Evolutionary conservation across 1,284 basidiomycete genomes (phyloP).

Genomic region (Cryptococcus neoformans): DNA sequence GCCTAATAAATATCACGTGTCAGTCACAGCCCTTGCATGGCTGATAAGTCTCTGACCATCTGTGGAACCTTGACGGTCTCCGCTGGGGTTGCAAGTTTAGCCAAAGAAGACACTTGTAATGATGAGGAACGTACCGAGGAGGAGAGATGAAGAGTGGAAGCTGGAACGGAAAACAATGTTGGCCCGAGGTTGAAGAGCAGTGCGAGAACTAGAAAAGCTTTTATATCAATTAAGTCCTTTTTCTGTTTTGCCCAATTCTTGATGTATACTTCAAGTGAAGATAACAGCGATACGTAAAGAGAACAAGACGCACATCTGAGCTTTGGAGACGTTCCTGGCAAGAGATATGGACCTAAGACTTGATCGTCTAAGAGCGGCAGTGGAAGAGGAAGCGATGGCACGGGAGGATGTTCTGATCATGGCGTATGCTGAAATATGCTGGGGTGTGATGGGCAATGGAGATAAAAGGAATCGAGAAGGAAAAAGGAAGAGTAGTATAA

Average conservation of each 20-base stretch:
- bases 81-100: conserved; percentile 14
- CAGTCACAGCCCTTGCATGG: background rate
- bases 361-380: conserved; percentile 13
- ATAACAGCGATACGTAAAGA: background rate
- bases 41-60: conserved; percentile 57
- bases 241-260: background rate
- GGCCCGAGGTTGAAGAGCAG: conserved; percentile 8
- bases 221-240: background rate
- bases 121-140: conserved; percentile 49
- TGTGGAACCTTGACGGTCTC: conserved; percentile 95
- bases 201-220: conserved; percentile 5
- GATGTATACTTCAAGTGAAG: background rate
- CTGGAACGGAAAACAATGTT: conserved; percentile 14
- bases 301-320: conserved; percentile 12
- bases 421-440: conserved; percentile 3
- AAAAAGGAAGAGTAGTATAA: background rate
- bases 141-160: conserved; percentile 39
- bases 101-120: background rate
- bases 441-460: background rate
- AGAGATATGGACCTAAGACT: conserved; percentile 9
- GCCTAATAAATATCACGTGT: background rate
- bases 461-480: background rate
- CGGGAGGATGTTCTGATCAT: conserved; percentile 38
- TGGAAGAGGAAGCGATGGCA: conserved; percentile 22
- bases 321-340: conserved; percentile 11